Conservation (phyloP, 768 basidiomycete species). For the Suillus weaverae region DNA sequence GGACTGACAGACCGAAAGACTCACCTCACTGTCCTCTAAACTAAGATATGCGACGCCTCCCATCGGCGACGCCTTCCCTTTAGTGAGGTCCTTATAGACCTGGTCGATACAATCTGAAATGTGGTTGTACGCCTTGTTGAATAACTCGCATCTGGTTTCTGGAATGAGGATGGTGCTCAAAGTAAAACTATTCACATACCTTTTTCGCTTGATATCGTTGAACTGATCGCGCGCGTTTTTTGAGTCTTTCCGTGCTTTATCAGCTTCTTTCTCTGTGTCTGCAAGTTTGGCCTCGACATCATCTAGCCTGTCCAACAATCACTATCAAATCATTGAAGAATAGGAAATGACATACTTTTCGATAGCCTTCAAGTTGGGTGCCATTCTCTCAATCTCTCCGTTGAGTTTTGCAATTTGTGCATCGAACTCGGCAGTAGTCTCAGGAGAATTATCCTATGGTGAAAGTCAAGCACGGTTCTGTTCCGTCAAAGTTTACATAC, state of each 20-base stretch:
- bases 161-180: constrained; percentile 2
- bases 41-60: constrained; percentile 96
- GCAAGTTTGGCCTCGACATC: constrained; percentile 82
- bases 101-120: constrained; percentile 93
- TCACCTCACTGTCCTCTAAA: constrained; percentile 92
- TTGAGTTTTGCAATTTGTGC: constrained; percentile 66
- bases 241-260: constrained; percentile 87
- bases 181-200: constrained; percentile 44
- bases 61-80: constrained; percentile 89
- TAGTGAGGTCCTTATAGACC: constrained; percentile 97
- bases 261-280: constrained; percentile 90
- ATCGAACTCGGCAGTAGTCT: constrained; percentile 72
- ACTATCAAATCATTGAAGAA: not conserved
- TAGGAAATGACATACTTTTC: constrained; percentile 58
- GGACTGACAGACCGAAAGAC: constrained; percentile 33
- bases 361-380: constrained; percentile 96
- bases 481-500: constrained; percentile 35
- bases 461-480: not conserved
- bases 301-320: constrained; percentile 56
- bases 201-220: constrained; percentile 78
- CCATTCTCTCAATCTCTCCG: constrained; percentile 87
- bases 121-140: constrained; percentile 95
- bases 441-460: constrained; percentile 57
- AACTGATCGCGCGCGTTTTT: constrained; percentile 90
- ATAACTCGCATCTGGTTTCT: constrained; percentile 63